Conservation (phyloP, 2,329 filamentous ascomycete species). For the Penicillium polonicum region DNA sequence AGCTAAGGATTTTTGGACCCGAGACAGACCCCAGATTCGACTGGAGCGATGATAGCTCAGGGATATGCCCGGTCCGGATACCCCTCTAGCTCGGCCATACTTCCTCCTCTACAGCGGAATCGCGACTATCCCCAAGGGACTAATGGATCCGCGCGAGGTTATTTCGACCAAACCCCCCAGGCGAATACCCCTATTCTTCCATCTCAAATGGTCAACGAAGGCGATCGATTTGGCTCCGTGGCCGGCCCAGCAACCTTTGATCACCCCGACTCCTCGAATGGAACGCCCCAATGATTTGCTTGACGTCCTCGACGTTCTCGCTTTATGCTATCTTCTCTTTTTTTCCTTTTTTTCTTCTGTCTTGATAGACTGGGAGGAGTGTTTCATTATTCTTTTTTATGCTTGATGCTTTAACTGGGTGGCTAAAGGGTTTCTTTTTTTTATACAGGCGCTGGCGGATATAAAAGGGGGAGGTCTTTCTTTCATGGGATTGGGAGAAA, state of each 20-base stretch:
- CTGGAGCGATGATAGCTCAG: constrained; percentile 39
- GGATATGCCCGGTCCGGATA: constrained; percentile 37
- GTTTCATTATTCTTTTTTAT: constrained; percentile 20
- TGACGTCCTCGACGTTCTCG: constrained; percentile 3
- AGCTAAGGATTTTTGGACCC: constrained; percentile 31
- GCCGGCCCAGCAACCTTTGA: constrained; percentile 31
- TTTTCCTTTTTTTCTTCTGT: constrained; percentile 25
- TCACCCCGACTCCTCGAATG: constrained; percentile 33
- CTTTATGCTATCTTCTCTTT: neutral
- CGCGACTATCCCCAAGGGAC: constrained; percentile 33
- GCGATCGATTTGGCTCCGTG: constrained; percentile 33
- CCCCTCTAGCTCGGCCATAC: constrained; percentile 33
- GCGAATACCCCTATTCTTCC: constrained; percentile 36
- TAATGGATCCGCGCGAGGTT: constrained; percentile 29
- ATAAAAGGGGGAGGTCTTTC: constrained; percentile 18
- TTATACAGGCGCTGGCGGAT: constrained; percentile 22
- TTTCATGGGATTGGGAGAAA: constrained; percentile 14
- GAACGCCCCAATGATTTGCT: constrained; percentile 33
- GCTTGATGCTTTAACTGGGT: constrained; percentile 21
- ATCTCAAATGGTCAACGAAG: constrained; percentile 36
- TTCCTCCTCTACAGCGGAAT: constrained; percentile 38
- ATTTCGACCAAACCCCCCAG: constrained; percentile 36
- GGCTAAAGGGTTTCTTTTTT: constrained; percentile 22
- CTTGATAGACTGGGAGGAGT: constrained; percentile 35
- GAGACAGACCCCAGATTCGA: constrained; percentile 37